Evolutionary conservation across 2,329 filamentous ascomycete genomes (phyloP), one percentile per base, ranked within the genome.

Genomic region (Pseudogymnoascus sp.): DNA sequence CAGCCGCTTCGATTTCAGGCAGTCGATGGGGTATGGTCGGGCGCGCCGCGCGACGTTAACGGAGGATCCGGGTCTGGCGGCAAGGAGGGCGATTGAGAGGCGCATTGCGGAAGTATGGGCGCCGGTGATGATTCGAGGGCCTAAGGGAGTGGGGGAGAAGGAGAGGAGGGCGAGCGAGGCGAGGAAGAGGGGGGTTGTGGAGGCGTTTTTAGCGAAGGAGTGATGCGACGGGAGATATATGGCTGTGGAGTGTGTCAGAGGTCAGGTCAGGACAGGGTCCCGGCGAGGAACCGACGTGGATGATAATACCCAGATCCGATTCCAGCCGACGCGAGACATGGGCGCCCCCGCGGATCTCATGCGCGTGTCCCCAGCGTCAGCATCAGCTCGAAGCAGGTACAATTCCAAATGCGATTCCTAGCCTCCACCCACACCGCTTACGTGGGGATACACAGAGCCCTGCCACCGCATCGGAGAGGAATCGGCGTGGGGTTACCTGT

Each of bases 81-180:
- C 82, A 66, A 79, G 87, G 62, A 78, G 83, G 65, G 78, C 80
- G 1, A 81, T 87, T 61, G 85, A 88, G 74, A 81, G 76, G 64
- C 81, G 80, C 38, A 84, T 88, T 40, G 87, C 88, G 0, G 82
- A 85, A 60, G 75, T 91, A 0, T 88, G 95, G 67, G 83, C 84
- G 1, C 77, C 78, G 1, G 78, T 84, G 0, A 78, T 91, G 11
- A 88, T 92, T 64, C 81, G 87, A 7, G 72, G 77, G 1, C 72
- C 77, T 1, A 68, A 72, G 3, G 76, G 29, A 0, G 17, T 1
- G 65, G 72, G 19, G 46, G 70, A 69, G 6, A 72, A 83, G 74
- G 88, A 89, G 65, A 83, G 77, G 67, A 86, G 80, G 65, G 75
- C 77, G 0, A 74, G 80, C 13, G 85, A 87, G 66, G 89, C 89